These are phyloP conservation scores for Fusarium lateritium DNA, from an alignment of 2,329 filamentous ascomycete species.

Conservation along the genomic window DNA sequence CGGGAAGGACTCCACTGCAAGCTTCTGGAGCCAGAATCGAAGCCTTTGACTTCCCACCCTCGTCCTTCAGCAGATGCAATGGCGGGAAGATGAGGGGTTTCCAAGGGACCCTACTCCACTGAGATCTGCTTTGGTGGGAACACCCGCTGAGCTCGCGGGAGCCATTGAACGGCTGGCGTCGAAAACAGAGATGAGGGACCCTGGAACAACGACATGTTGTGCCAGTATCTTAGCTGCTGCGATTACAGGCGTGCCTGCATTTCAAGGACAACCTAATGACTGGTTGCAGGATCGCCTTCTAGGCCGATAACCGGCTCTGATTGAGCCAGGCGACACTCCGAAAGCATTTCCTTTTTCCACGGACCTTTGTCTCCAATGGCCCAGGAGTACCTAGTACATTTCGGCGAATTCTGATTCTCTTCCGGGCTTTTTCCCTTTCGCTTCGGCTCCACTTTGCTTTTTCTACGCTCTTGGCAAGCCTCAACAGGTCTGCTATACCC, in stretches of 20 bases:
- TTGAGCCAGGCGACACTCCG: slow-evolving; percentile 25
- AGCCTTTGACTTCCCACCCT: slow-evolving; percentile 48
- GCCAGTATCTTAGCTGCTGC: slow-evolving; percentile 5
- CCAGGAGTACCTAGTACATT: slow-evolving; percentile 27
- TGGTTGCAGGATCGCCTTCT: slow-evolving; percentile 20
- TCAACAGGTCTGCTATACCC: slow-evolving; percentile 23
- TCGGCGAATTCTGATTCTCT: slow-evolving; percentile 40
- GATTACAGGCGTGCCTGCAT: slow-evolving; percentile 35
- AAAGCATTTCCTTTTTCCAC: slow-evolving; percentile 29
- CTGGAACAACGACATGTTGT: slow-evolving; percentile 31
- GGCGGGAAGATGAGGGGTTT: slow-evolving; percentile 50
- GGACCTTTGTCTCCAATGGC: slow-evolving; percentile 31
- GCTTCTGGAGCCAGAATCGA: slow-evolving; percentile 52
- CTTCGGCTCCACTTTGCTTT: slow-evolving; percentile 29
- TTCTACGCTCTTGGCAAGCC: slow-evolving; percentile 29
- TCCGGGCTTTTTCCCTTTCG: slow-evolving; percentile 18
- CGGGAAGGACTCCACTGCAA: slow-evolving; percentile 50
- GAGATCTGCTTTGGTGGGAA: slow-evolving; percentile 50
- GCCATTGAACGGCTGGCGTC: slow-evolving; percentile 48
- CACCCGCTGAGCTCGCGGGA: slow-evolving; percentile 48
- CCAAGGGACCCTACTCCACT: slow-evolving; percentile 48
- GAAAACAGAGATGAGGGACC: slow-evolving; percentile 41
- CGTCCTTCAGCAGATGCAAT: slow-evolving; percentile 48
- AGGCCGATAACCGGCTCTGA: slow-evolving; percentile 33
- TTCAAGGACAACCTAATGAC: slow-evolving; percentile 20